Evolutionary conservation across 1,284 basidiomycete species (phyloP).

Genomic region (Ganoderma leucocontextum): DNA sequence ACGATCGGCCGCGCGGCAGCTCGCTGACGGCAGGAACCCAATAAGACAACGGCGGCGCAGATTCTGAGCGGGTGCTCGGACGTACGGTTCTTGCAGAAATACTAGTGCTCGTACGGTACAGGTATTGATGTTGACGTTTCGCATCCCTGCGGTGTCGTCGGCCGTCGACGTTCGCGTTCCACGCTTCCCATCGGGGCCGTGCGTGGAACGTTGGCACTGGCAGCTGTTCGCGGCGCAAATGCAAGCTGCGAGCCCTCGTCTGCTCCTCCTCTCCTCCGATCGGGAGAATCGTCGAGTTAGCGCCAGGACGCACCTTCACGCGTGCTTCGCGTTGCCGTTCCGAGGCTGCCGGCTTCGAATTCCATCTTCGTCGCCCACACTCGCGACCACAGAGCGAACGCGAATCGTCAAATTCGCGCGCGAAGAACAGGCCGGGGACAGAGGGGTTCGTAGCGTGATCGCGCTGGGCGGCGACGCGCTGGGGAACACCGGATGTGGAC

Average conservation of each 20-base stretch:
- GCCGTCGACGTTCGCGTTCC: conserved; percentile 1
- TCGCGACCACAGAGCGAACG: conserved; percentile 8
- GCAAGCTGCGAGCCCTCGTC: not conserved
- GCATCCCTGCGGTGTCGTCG: not conserved
- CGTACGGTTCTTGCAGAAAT: not conserved
- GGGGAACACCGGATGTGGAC: not conserved
- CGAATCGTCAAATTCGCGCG: conserved; percentile 5
- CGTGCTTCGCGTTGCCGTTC: not conserved
- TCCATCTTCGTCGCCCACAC: not conserved
- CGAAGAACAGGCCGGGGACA: not conserved
- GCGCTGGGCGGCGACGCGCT: conserved; percentile 1
- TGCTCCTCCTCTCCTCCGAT: conserved; percentile 14
- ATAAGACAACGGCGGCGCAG: not conserved
- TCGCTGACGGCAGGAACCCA: not conserved
- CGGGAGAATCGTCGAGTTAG: conserved; percentile 9
- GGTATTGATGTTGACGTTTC: not conserved
- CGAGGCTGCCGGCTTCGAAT: not conserved
- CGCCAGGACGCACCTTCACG: not conserved
- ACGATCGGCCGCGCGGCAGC: not conserved
- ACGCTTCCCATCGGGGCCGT: conserved; percentile 10
- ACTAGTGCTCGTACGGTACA: not conserved
- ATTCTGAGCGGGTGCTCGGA: not conserved
- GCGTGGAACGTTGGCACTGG: conserved; percentile 1
- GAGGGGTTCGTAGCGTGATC: not conserved
- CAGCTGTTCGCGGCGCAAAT: not conserved